These are phyloP conservation scores for Termitomyces sp. DNA, from an alignment of 768 basidiomycete species.

Conservation along the genomic window DNA sequence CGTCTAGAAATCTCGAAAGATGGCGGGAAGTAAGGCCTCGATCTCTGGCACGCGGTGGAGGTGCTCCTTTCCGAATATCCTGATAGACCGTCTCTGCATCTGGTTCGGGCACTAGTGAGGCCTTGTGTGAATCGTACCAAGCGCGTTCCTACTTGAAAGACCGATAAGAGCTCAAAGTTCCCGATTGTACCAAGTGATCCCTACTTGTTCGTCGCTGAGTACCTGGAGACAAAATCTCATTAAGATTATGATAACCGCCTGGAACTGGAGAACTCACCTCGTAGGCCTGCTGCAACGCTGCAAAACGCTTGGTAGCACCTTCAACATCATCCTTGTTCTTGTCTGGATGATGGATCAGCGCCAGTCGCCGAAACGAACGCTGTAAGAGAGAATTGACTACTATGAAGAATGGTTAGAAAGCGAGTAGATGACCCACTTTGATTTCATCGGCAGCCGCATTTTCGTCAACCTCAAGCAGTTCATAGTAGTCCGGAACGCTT, in stretches of 20 bases:
- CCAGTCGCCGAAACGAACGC: constrained; percentile 81
- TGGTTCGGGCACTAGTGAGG: constrained; percentile 71
- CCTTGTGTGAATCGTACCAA: constrained; percentile 94
- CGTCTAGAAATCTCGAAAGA: constrained; percentile 79
- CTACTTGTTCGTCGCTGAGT: constrained; percentile 91
- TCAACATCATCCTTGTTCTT: constrained; percentile 83
- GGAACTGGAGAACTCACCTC: constrained; percentile 51
- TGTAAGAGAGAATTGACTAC: constrained; percentile 21
- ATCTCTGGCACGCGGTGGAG: constrained; percentile 47
- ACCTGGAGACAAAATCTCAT: constrained; percentile 42
- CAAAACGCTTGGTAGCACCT: constrained; percentile 83
- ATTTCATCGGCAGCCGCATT: constrained; percentile 85
- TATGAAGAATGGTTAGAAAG: neutral
- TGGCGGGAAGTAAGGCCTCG: constrained; percentile 80
- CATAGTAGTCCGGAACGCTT: constrained; percentile 65
- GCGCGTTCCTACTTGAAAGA: constrained; percentile 79
- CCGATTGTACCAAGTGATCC: constrained; percentile 13
- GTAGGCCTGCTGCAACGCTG: constrained; percentile 89
- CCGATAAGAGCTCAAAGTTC: constrained; percentile 13
- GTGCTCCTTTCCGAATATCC: constrained; percentile 71
- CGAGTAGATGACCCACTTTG: constrained; percentile 43
- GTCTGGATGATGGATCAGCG: constrained; percentile 83
- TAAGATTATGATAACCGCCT: neutral
- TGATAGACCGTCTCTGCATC: constrained; percentile 85
- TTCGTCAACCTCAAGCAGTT: constrained; percentile 75